phyloP scores from a whole-genome alignment of 2,329 filamentous ascomycete genomes.

The Fusarium algeriense region DNA sequence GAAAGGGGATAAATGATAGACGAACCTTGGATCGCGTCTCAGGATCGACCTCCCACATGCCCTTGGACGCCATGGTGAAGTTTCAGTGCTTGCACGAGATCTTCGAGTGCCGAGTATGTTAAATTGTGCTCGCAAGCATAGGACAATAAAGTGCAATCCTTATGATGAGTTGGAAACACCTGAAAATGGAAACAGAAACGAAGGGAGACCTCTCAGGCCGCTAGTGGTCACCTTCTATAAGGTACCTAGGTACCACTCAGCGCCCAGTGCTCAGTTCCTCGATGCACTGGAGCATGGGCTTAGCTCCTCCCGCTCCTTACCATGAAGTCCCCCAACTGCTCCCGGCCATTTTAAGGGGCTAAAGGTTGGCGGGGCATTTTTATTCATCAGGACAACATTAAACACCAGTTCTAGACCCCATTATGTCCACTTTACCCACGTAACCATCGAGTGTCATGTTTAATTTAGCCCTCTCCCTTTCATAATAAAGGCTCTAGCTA shows the following conservation, averaged over 20 bases:
- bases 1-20: slow-evolving; percentile 18
- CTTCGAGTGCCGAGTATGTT: neutral
- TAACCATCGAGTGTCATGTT: neutral
- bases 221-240: slow-evolving; percentile 24
- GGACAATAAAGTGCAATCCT: neutral
- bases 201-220: slow-evolving; percentile 34
- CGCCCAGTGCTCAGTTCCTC: slow-evolving; percentile 17
- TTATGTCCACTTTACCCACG: slow-evolving; percentile 12
- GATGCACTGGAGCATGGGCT: slow-evolving; percentile 23
- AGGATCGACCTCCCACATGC: slow-evolving; percentile 98
- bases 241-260: slow-evolving; percentile 22
- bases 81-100: slow-evolving; percentile 9
- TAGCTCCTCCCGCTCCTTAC: slow-evolving; percentile 23
- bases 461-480: neutral
- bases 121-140: slow-evolving; percentile 8
- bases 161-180: slow-evolving; percentile 31
- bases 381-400: slow-evolving; percentile 8
- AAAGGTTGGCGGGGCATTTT: slow-evolving; percentile 31
- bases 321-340: neutral
- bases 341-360: slow-evolving; percentile 27
- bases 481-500: neutral
- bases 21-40: slow-evolving; percentile 94
- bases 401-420: slow-evolving; percentile 25
- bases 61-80: slow-evolving; percentile 72
- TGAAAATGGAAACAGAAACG: slow-evolving; percentile 25